Conservation (phyloP, 768 basidiomycete genomes). For the Mycena latifolia region DNA sequence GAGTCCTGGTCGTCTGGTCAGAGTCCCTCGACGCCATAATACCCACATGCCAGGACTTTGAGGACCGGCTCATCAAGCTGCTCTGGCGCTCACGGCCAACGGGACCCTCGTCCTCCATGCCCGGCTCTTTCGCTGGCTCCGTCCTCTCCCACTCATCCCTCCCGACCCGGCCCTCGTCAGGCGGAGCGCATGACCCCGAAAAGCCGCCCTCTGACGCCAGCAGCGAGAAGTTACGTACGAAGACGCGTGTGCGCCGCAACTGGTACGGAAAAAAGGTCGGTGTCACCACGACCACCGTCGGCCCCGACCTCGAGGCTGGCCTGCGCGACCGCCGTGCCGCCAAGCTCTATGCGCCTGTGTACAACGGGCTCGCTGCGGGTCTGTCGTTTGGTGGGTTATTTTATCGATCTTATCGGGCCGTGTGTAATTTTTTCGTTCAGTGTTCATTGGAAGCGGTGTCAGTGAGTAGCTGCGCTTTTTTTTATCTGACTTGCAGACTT, state of each 20-base stretch:
- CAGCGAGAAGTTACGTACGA: conserved; percentile 30
- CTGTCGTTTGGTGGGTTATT: conserved; percentile 61
- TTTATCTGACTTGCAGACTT: neutral
- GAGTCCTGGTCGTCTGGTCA: conserved; percentile 88
- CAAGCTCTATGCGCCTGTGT: conserved; percentile 73
- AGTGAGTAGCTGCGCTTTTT: conserved; percentile 47
- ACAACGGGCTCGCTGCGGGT: conserved; percentile 73
- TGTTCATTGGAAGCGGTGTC: conserved; percentile 75
- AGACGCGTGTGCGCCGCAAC: conserved; percentile 55
- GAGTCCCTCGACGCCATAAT: conserved; percentile 85
- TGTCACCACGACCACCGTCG: conserved; percentile 44
- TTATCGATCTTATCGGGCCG: too few relatives aligned
- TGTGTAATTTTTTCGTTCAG: conserved; percentile 49
- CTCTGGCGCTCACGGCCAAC: conserved; percentile 72
- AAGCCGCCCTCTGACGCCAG: conserved; percentile 20
- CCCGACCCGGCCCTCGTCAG: conserved; percentile 35
- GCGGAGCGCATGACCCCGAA: conserved; percentile 47
- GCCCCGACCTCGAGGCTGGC: conserved; percentile 45
- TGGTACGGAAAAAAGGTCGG: conserved; percentile 73
- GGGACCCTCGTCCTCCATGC: conserved; percentile 47
- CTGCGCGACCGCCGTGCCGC: conserved; percentile 42
- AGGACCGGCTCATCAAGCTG: conserved; percentile 82
- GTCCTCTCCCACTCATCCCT: conserved; percentile 43
- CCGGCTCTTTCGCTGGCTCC: conserved; percentile 39
- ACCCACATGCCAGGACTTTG: conserved; percentile 78